phyloP scores from a whole-genome alignment of 495 filamentous ascomycete genomes.

The Aspergillus wentii region DNA sequence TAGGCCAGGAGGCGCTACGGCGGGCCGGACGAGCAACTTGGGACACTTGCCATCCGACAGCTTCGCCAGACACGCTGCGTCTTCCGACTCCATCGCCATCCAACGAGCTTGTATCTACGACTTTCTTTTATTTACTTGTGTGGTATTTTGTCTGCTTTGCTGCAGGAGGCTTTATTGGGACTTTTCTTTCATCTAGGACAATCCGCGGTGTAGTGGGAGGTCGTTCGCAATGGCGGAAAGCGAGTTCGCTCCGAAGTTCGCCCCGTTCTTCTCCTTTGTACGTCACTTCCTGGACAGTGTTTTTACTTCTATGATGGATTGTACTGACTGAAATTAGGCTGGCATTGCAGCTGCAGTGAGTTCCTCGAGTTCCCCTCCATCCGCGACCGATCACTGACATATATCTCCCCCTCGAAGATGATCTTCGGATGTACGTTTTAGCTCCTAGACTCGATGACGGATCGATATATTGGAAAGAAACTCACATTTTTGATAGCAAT shows the following conservation, averaged over 20 bases:
- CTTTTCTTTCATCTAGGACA: constrained; percentile 10
- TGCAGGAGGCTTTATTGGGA: background rate
- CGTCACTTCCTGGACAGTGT: constrained; percentile 19
- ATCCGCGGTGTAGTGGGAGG: too few relatives aligned
- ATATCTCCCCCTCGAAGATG: constrained; percentile 57
- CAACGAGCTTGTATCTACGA: background rate
- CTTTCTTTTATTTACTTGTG: background rate
- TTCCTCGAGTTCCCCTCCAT: too few relatives aligned
- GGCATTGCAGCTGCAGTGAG: constrained; percentile 92
- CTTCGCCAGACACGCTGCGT: background rate
- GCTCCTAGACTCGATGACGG: constrained; percentile 9
- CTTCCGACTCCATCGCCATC: background rate
- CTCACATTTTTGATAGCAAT: constrained; percentile 50
- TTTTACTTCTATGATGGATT: constrained; percentile 9
- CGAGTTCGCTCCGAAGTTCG: constrained; percentile 78
- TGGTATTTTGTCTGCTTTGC: too few relatives aligned
- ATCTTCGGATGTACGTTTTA: constrained; percentile 78
- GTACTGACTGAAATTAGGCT: constrained; percentile 53
- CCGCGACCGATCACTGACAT: too few relatives aligned
- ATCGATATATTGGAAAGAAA: constrained; percentile 4
- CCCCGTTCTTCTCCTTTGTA: constrained; percentile 98
- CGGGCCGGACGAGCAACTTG: constrained; percentile 15
- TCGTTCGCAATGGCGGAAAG: constrained; percentile 57
- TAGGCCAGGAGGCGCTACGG: constrained; percentile 13
- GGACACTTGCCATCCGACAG: constrained; percentile 9